phyloP scores from a whole-genome alignment of 1,284 basidiomycete genomes.

The Uromyces viciae-fabae region DNA sequence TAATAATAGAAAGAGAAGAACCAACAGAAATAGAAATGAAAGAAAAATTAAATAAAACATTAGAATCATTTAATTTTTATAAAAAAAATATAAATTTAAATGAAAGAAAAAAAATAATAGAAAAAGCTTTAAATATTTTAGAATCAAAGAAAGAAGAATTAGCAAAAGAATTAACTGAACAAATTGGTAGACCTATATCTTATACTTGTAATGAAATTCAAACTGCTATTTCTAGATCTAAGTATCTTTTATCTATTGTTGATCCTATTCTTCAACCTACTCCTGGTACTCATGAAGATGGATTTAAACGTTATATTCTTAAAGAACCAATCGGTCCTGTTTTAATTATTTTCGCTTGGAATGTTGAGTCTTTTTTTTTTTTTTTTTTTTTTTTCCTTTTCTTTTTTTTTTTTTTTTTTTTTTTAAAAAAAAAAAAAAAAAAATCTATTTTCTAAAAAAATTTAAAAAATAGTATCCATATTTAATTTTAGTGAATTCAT shows the following conservation, averaged over 20 bases:
- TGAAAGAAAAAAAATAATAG: slow-evolving; percentile 66
- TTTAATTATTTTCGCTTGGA: slow-evolving; percentile 81
- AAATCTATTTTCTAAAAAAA: no score
- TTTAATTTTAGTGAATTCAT: slow-evolving; percentile 79
- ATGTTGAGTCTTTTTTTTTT: slow-evolving; percentile 57
- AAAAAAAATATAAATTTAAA: slow-evolving; percentile 61
- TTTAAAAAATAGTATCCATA: slow-evolving; percentile 67
- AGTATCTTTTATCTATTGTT: slow-evolving; percentile 81
- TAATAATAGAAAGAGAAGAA: slow-evolving; percentile 56
- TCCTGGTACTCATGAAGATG: slow-evolving; percentile 63
- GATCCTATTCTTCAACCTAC: slow-evolving; percentile 71
- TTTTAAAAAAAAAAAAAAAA: not conserved
- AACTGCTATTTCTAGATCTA: slow-evolving; percentile 74
- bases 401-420: not conserved
- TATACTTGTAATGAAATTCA: slow-evolving; percentile 73
- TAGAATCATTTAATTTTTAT: slow-evolving; percentile 54
- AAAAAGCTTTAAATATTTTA: slow-evolving; percentile 65
- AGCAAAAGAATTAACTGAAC: slow-evolving; percentile 68
- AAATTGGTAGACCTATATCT: slow-evolving; percentile 80
- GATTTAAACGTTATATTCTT: slow-evolving; percentile 67
- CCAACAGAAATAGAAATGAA: slow-evolving; percentile 61
- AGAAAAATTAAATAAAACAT: slow-evolving; percentile 52
- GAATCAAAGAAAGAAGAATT: slow-evolving; percentile 67
- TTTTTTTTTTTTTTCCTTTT: slow-evolving; percentile 7
- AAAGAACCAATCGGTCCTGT: slow-evolving; percentile 82